Percentiles rank a stretch among this genome's conserved stretches.
These are phyloP conservation scores for Tympanopsis confertula DNA, from an alignment of 2,329 filamentous ascomycete species.

Conservation along the genomic window DNA sequence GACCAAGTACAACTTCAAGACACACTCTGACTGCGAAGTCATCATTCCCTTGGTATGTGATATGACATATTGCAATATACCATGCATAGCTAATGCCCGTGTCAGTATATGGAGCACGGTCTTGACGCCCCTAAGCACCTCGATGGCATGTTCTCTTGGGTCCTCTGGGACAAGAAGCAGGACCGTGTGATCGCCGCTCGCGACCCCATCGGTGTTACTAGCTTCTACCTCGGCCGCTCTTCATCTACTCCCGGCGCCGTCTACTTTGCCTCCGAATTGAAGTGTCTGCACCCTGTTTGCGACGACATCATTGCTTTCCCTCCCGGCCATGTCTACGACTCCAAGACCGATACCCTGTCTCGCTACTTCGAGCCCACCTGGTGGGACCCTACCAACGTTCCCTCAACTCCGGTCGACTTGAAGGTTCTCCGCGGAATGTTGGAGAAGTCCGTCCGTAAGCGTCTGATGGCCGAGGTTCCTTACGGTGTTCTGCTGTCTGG, in stretches of 20 bases:
- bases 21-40: constrained; percentile 95
- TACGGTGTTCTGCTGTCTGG: constrained; percentile 94
- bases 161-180: constrained; percentile 89
- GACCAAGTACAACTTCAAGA: constrained; percentile 90
- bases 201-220: constrained; percentile 94
- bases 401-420: constrained; percentile 70
- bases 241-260: constrained; percentile 72
- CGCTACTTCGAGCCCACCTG: constrained; percentile 87
- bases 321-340: constrained; percentile 92
- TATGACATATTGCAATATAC: constrained; percentile 4
- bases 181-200: constrained; percentile 87
- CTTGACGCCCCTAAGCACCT: constrained; percentile 85
- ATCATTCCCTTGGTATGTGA: constrained; percentile 82
- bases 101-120: constrained; percentile 80
- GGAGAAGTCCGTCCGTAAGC: constrained; percentile 86
- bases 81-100: constrained; percentile 2
- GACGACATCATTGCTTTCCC: constrained; percentile 92
- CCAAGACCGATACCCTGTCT: constrained; percentile 71
- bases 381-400: constrained; percentile 75
- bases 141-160: constrained; percentile 99
- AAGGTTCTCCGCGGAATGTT: constrained; percentile 70
- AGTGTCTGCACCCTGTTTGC: constrained; percentile 84
- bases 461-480: constrained; percentile 96
- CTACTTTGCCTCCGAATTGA: constrained; percentile 95
- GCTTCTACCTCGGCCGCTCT: constrained; percentile 89